A percentile compares a stretch with the other conserved stretches of the same genome.
phyloP scores from a whole-genome alignment of 345 rosid species.

The Pelargonium nanum region DNA sequence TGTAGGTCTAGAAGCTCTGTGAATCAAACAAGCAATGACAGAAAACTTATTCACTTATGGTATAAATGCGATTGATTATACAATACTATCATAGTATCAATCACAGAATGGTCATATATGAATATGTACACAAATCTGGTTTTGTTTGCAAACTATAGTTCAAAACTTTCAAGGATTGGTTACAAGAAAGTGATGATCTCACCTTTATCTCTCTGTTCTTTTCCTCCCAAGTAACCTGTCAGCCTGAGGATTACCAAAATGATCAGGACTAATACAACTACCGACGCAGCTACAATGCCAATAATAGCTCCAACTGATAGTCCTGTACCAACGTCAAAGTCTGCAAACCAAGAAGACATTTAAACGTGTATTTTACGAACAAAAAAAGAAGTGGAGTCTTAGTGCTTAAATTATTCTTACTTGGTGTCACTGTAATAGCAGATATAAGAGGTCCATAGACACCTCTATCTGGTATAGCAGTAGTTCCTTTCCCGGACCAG shows the following conservation, averaged over 20 bases:
- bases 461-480: slow-evolving; percentile 7
- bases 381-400: not conserved
- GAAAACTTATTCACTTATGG: too few relatives aligned
- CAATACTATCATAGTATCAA: too few relatives aligned
- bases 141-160: not conserved
- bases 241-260: not conserved
- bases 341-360: slow-evolving; percentile 1
- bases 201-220: not conserved
- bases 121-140: not conserved
- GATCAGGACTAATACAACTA: not conserved
- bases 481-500: slow-evolving; percentile 24
- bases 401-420: slow-evolving; percentile 1
- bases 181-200: not conserved
- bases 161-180: not conserved
- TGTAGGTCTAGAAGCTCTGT: slow-evolving; percentile 14
- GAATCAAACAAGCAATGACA: too few relatives aligned
- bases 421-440: slow-evolving; percentile 15
- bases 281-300: not conserved
- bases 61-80: not conserved
- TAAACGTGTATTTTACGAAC: not conserved
- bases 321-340: not conserved
- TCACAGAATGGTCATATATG: too few relatives aligned
- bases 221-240: not conserved
- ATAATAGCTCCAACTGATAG: not conserved
- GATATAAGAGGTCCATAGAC: slow-evolving; percentile 25